phyloP scores from a whole-genome alignment of 2,329 filamentous ascomycete genomes.

The Apiospora pterosperma region DNA sequence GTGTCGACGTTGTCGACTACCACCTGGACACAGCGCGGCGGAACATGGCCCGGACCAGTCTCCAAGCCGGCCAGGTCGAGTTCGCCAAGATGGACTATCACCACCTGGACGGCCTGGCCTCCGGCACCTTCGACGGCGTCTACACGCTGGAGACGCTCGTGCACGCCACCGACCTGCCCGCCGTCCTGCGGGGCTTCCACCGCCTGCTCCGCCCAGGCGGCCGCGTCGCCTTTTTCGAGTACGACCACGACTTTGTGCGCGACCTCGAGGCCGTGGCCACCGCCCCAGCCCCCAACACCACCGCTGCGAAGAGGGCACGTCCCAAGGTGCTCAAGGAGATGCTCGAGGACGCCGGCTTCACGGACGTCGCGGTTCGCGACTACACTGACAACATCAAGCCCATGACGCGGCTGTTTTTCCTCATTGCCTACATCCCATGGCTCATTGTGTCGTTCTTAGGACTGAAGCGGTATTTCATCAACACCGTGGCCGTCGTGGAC shows the following conservation, averaged over 20 bases:
- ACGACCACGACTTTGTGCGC: constrained; percentile 36
- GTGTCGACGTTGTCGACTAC: constrained; percentile 45
- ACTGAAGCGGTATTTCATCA: constrained; percentile 43
- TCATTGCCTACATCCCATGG: constrained; percentile 43
- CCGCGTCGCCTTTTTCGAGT: constrained; percentile 41
- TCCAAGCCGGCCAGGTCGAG: constrained; percentile 31
- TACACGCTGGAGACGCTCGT: constrained; percentile 57
- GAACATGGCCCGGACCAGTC: constrained; percentile 32
- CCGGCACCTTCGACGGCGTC: constrained; percentile 42
- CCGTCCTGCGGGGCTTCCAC: constrained; percentile 42
- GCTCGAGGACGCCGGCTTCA: constrained; percentile 42
- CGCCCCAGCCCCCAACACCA: constrained; percentile 34
- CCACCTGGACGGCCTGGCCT: constrained; percentile 36
- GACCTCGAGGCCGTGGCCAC: constrained; percentile 18
- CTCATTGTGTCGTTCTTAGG: constrained; percentile 39
- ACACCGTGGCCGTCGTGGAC: too few relatives aligned
- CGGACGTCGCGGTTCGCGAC: constrained; percentile 40
- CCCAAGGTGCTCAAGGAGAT: constrained; percentile 35
- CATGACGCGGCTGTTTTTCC: constrained; percentile 44
- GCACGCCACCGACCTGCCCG: constrained; percentile 44
- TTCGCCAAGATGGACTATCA: constrained; percentile 48
- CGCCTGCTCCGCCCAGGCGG: constrained; percentile 46
- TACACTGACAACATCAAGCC: constrained; percentile 43
- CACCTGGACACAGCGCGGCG: constrained; percentile 41
- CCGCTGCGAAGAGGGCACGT: constrained; percentile 38